Percentiles rank a stretch among this genome's conserved stretches.
Conservation (phyloP, 768 basidiomycete genomes). For the Roridomyces roridus region DNA sequence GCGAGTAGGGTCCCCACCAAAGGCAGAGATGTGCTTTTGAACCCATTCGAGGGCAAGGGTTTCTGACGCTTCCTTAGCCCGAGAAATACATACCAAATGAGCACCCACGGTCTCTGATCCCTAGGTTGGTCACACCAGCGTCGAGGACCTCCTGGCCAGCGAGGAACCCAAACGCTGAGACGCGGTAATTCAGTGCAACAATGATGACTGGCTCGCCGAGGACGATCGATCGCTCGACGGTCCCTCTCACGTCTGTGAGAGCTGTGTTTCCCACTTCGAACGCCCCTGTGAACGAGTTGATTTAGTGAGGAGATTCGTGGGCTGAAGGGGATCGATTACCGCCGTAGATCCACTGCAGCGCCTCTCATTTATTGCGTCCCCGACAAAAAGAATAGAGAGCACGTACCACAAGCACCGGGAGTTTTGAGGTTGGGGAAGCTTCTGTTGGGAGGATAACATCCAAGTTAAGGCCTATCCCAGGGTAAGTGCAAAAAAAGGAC, state of each 20-base stretch:
- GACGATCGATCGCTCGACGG: background rate
- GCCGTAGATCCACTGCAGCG: no score
- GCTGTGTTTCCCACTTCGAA: background rate
- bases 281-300: background rate
- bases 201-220: background rate
- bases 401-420: no score
- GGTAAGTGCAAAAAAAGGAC: no score
- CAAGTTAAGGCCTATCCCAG: no score
- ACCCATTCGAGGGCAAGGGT: background rate
- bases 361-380: no score
- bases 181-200: background rate
- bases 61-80: background rate
- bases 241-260: background rate
- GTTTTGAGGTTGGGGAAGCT: no score
- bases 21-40: background rate
- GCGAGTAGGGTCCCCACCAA: background rate
- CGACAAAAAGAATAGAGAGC: no score
- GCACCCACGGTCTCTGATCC: no score
- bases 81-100: no score
- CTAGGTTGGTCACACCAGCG: background rate
- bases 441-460: no score
- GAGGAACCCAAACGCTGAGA: conserved; percentile 7
- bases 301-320: no score
- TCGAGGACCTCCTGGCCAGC: background rate
- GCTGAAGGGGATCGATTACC: no score